Evolutionary conservation across 169 alveolate species (phyloP).

Genomic region (Cryptosporidium sp.): DNA sequence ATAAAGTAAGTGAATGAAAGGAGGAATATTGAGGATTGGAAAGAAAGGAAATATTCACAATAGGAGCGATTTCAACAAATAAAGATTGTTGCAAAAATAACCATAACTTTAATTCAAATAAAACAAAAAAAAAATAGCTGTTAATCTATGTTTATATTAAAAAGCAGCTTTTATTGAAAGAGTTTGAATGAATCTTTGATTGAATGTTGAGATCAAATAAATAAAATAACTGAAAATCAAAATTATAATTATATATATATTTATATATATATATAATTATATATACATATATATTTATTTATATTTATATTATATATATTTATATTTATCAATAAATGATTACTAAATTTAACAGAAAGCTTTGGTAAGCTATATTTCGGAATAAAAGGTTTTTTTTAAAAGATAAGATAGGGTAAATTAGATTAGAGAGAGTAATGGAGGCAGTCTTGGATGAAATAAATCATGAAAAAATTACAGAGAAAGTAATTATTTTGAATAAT

Average conservation of each 20-base stretch:
- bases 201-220: slow-evolving; percentile 1
- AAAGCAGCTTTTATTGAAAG: not conserved
- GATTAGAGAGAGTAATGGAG: slow-evolving; percentile 37
- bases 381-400: not conserved
- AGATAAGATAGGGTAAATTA: not conserved
- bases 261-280: not conserved
- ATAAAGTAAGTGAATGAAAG: not conserved
- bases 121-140: not conserved
- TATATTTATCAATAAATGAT: not conserved
- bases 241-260: not conserved
- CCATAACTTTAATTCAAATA: not conserved
- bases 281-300: too few relatives aligned
- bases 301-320: too few relatives aligned
- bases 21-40: slow-evolving; percentile 11
- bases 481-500: slow-evolving; percentile 2
- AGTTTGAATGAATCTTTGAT: not conserved
- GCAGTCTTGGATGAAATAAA: slow-evolving; percentile 14
- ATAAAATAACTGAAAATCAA: not conserved
- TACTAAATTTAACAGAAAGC: not conserved
- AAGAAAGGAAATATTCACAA: too few relatives aligned
- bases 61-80: not conserved
- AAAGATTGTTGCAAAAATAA: not conserved
- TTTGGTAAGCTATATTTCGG: not conserved
- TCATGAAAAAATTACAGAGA: slow-evolving; percentile 43
- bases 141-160: not conserved